Conservation (phyloP, 2,329 filamentous ascomycete genomes). For the Fusarium poae region DNA sequence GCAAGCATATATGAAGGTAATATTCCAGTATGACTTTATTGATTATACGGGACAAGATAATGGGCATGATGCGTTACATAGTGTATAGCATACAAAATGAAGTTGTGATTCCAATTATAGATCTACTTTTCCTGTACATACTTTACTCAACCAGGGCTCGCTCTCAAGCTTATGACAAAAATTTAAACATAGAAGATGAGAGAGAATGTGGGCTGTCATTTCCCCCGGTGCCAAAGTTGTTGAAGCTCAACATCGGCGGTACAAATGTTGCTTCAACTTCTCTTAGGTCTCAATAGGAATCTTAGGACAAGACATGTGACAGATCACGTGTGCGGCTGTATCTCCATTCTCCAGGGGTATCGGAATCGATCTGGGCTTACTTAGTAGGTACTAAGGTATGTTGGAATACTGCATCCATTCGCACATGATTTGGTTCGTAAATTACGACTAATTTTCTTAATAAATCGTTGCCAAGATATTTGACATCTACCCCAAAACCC, state of each 20-base stretch:
- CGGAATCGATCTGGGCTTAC: constrained; percentile 4
- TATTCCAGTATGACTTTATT: constrained; percentile 35
- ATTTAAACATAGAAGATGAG: background rate
- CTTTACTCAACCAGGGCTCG: background rate
- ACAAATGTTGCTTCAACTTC: background rate
- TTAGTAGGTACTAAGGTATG: too few species aligned
- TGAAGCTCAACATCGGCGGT: background rate
- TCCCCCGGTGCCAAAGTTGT: background rate
- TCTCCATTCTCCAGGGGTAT: background rate
- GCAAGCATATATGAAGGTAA: constrained; percentile 39
- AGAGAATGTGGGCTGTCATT: background rate
- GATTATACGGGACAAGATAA: constrained; percentile 21
- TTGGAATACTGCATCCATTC: background rate
- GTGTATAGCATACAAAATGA: constrained; percentile 22
- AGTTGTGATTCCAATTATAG: constrained; percentile 8
- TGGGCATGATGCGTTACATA: constrained; percentile 29
- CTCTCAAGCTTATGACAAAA: background rate
- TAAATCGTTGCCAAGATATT: background rate
- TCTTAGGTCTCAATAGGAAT: background rate
- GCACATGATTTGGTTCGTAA: background rate
- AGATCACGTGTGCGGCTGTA: constrained; percentile 18
- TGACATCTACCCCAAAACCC: too few species aligned
- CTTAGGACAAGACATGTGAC: background rate
- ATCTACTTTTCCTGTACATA: background rate
- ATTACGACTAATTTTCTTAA: background rate